Percentiles rank a stretch among this genome's conserved stretches.
These are phyloP conservation scores for Leishmania guyanensis DNA, from an alignment of 208 protist species.

Conservation along the genomic window DNA sequence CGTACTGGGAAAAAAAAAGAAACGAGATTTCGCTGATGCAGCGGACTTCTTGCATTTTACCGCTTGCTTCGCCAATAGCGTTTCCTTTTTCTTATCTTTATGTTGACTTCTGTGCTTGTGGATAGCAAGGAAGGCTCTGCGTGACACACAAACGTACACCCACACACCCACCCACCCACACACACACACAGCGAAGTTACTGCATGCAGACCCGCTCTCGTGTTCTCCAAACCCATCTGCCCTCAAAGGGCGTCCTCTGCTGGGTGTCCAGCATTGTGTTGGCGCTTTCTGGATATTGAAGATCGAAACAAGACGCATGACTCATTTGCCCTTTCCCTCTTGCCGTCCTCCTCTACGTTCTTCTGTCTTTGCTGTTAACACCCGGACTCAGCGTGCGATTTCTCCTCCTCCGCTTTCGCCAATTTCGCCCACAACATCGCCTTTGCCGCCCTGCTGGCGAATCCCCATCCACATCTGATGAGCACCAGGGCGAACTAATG, in stretches of 20 bases:
- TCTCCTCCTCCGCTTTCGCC: background rate
- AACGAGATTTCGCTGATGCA: background rate
- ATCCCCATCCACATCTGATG: background rate
- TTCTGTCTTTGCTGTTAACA: background rate
- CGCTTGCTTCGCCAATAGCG: background rate
- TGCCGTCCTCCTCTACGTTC: background rate
- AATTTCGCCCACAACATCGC: background rate
- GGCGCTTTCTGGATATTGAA: background rate
- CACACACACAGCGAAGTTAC: background rate
- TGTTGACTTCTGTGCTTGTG: background rate
- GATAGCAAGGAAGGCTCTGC: background rate
- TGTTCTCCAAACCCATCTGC: background rate
- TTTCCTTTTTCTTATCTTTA: background rate
- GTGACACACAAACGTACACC: background rate
- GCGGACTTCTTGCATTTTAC: background rate
- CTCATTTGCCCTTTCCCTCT: background rate
- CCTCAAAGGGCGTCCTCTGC: background rate
- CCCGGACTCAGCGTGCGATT: background rate
- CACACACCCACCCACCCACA: no score
- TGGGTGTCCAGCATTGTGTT: background rate
- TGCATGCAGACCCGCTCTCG: no score
- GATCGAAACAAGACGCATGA: background rate
- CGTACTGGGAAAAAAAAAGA: no score
- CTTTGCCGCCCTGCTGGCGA: background rate
- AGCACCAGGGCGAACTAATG: background rate